Evolutionary conservation across 2,329 filamentous ascomycete genomes (phyloP).

Genomic region (Chaetomiaceae sp.): DNA sequence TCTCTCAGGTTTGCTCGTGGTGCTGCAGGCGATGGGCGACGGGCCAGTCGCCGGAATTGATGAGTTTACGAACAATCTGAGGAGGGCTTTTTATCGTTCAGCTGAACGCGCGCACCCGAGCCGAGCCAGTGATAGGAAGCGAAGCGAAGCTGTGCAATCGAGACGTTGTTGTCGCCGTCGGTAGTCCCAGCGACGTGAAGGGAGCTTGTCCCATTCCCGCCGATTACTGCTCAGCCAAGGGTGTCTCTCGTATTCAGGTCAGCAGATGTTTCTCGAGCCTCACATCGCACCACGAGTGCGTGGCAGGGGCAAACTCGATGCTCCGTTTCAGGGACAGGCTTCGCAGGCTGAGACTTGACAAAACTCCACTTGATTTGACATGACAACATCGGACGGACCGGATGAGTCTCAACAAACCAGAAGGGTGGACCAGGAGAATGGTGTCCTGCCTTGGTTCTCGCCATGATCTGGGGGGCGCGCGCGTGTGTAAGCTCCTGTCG

Average conservation of each 20-base stretch:
- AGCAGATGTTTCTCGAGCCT: neutral
- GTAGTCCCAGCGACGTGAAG: neutral
- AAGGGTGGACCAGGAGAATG: neutral
- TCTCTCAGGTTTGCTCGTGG: slow-evolving; percentile 17
- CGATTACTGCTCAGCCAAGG: neutral
- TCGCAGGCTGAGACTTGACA: neutral
- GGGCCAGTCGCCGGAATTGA: slow-evolving; percentile 15
- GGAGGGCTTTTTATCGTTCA: slow-evolving; percentile 9
- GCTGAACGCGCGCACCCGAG: neutral
- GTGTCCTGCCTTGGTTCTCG: neutral
- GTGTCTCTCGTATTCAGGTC: neutral
- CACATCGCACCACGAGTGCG: neutral
- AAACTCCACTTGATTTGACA: neutral
- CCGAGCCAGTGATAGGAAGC: neutral
- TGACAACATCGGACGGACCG: neutral
- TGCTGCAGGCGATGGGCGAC: slow-evolving; percentile 14
- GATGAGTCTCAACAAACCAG: neutral
- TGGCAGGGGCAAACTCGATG: neutral
- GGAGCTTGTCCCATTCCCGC: neutral
- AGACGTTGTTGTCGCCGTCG: neutral
- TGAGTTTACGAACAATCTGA: slow-evolving; percentile 16
- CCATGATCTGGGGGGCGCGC: neutral
- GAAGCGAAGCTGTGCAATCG: neutral
- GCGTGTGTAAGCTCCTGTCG: neutral
- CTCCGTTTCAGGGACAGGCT: too few relatives aligned